Base-by-base conservation (phyloP, 2,329 filamentous ascomycete genomes). In the Plenodomus tracheiphilus region DNA sequence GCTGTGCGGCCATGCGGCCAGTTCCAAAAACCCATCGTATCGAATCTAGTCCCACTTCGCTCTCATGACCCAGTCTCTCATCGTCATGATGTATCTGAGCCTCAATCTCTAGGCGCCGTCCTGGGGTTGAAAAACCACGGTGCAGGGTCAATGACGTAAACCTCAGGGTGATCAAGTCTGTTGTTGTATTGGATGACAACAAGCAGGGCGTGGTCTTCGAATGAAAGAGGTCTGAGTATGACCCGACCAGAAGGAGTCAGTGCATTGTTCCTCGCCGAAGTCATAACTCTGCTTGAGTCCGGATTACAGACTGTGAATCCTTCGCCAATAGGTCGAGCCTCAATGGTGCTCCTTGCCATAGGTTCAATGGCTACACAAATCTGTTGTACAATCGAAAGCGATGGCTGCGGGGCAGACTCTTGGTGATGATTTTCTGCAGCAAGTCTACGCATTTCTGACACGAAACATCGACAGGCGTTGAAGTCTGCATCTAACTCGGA, bases 61-160 rank as follows among this genome's bases (percentile, higher is more conserved):
- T n/a, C n/a, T n/a, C n/a, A n/a, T n/a, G n/a, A n/a, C n/a, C n/a
- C n/a, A n/a, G n/a, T n/a, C n/a, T n/a, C n/a, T n/a, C n/a, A n/a
- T n/a, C n/a, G n/a, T n/a, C n/a, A n/a, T n/a, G n/a, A n/a, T n/a
- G n/a, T n/a, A n/a, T n/a, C n/a, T n/a, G n/a, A n/a, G n/a, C n/a
- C n/a, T n/a, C n/a, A n/a, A n/a, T n/a, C n/a, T n/a, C n/a, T n/a
- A n/a, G n/a, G n/a, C n/a, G n/a, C n/a, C n/a, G n/a, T n/a, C n/a
- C n/a, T n/a, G n/a, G n/a, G n/a, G n/a, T n/a, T n/a, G n/a, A 13
- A 11, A 16, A 9, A 20, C 42, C 48, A 43, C 19, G 43, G 48
- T 20, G 43, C 43, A 19, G 48, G 41, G 21, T 51, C 48, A 5
- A 51, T n/a, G n/a, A 45, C 38, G 16, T 36, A 18, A 10, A 36